These are phyloP conservation scores for Microsporum audouinii DNA, from an alignment of 2,329 filamentous ascomycete species.

Conservation along the genomic window DNA sequence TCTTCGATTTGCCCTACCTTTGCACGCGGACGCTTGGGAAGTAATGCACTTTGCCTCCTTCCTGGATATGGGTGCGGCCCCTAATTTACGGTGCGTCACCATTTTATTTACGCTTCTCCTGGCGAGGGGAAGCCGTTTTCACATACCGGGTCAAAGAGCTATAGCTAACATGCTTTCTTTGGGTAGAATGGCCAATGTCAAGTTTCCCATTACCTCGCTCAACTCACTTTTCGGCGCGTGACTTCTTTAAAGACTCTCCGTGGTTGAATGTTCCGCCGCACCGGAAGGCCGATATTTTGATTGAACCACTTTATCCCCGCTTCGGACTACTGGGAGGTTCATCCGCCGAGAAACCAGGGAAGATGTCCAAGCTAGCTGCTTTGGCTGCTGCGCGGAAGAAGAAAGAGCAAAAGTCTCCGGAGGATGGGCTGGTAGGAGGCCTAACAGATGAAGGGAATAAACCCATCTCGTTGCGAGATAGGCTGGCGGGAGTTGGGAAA, in stretches of 20 bases:
- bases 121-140: neutral
- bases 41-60: neutral
- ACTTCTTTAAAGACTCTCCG: slow-evolving; percentile 72
- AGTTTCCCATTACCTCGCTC: slow-evolving; percentile 9
- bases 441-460: slow-evolving; percentile 12
- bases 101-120: neutral
- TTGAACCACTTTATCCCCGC: slow-evolving; percentile 47
- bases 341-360: slow-evolving; percentile 48
- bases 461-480: slow-evolving; percentile 29
- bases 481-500: slow-evolving; percentile 26
- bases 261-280: slow-evolving; percentile 65
- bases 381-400: slow-evolving; percentile 77
- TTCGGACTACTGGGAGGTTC: slow-evolving; percentile 70
- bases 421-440: neutral
- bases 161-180: neutral
- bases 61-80: neutral
- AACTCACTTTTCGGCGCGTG: slow-evolving; percentile 36
- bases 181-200: neutral
- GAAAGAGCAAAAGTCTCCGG: slow-evolving; percentile 44
- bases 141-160: neutral
- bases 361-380: slow-evolving; percentile 82
- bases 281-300: slow-evolving; percentile 52
- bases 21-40: neutral
- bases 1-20: neutral
- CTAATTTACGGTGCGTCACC: slow-evolving; percentile 1